A percentile compares a stretch with the other conserved stretches of the same genome.
Evolutionary conservation across 2,329 filamentous ascomycete genomes (phyloP).

Genomic region (Neonectria coccinea): DNA sequence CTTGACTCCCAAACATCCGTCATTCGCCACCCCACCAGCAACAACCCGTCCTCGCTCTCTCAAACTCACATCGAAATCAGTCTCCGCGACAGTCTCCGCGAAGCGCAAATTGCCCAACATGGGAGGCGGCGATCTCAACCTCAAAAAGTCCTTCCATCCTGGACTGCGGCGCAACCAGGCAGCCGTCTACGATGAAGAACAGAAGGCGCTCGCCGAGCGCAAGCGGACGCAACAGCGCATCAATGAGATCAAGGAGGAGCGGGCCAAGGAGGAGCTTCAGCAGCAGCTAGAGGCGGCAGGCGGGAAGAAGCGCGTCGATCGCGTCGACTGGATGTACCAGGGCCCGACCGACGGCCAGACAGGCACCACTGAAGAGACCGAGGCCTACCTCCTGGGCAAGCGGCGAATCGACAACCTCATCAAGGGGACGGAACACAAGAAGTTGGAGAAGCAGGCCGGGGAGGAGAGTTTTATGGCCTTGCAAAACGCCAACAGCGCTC

Average conservation of each 20-base stretch:
- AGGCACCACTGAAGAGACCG: slow-evolving; percentile 88
- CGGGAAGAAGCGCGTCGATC: slow-evolving; percentile 80
- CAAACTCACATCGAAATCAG: slow-evolving; percentile 25
- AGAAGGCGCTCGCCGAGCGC: slow-evolving; percentile 92
- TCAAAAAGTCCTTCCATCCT: slow-evolving; percentile 97
- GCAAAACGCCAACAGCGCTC: slow-evolving; percentile 76
- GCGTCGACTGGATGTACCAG: slow-evolving; percentile 98
- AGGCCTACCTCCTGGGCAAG: slow-evolving; percentile 93
- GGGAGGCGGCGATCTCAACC: slow-evolving; percentile 94
- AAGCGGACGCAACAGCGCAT: slow-evolving; percentile 92
- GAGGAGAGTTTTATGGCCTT: slow-evolving; percentile 70
- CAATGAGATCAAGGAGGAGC: slow-evolving; percentile 94
- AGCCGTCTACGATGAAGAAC: slow-evolving; percentile 90
- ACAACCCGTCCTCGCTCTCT: slow-evolving; percentile 23
- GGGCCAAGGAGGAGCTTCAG: slow-evolving; percentile 91
- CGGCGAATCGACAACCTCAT: slow-evolving; percentile 86
- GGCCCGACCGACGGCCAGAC: slow-evolving; percentile 82
- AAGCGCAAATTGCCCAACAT: slow-evolving; percentile 63
- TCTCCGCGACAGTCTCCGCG: slow-evolving; percentile 8
- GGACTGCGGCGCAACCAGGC: slow-evolving; percentile 90
- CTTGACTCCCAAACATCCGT: slow-evolving; percentile 13
- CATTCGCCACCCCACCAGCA: slow-evolving; percentile 38
- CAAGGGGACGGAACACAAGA: slow-evolving; percentile 83
- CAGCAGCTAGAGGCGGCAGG: slow-evolving; percentile 89
- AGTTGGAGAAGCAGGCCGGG: slow-evolving; percentile 79